Evolutionary conservation across 306 rosid species (phyloP).

Genomic region (Spatholobus suberectus): DNA sequence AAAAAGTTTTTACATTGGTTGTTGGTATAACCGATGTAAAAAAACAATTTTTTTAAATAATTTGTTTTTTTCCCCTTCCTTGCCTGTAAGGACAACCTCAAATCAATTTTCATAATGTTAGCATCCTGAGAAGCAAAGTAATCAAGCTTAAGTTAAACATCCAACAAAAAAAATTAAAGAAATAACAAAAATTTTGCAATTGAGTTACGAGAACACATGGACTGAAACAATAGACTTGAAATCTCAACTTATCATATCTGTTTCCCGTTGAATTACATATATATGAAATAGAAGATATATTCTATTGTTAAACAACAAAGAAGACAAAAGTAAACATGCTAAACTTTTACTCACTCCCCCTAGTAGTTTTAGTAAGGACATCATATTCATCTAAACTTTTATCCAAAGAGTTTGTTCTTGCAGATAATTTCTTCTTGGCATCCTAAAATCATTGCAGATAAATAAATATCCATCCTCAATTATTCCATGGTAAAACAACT

Average conservation of each 20-base stretch:
- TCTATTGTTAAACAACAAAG: not conserved
- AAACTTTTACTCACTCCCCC: conserved; percentile 55
- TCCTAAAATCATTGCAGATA: conserved; percentile 60
- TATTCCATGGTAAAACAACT: conserved; percentile 19
- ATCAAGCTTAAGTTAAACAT: conserved; percentile 36
- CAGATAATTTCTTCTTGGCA: conserved; percentile 64
- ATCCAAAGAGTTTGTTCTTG: conserved; percentile 65
- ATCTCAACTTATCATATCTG: conserved; percentile 54
- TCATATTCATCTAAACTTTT: conserved; percentile 61
- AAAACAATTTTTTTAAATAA: too few species aligned
- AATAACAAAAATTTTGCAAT: conserved; percentile 27
- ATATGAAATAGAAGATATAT: conserved; percentile 56
- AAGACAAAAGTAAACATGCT: conserved; percentile 23
- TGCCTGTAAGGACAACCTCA: too few species aligned
- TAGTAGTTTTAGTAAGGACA: conserved; percentile 51
- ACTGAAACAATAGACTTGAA: conserved; percentile 59
- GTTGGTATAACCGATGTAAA: too few species aligned
- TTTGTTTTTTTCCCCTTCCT: too few species aligned
- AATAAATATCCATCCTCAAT: conserved; percentile 21
- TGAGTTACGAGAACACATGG: conserved; percentile 65
- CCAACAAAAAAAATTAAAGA: conserved; percentile 3
- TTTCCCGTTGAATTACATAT: conserved; percentile 51
- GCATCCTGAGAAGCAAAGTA: conserved; percentile 62
- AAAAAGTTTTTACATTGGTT: too few species aligned
- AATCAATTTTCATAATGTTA: too few species aligned